Evolutionary conservation across 108 stramenopile species (phyloP).

Genomic region (Licmophora abbreviata): DNA sequence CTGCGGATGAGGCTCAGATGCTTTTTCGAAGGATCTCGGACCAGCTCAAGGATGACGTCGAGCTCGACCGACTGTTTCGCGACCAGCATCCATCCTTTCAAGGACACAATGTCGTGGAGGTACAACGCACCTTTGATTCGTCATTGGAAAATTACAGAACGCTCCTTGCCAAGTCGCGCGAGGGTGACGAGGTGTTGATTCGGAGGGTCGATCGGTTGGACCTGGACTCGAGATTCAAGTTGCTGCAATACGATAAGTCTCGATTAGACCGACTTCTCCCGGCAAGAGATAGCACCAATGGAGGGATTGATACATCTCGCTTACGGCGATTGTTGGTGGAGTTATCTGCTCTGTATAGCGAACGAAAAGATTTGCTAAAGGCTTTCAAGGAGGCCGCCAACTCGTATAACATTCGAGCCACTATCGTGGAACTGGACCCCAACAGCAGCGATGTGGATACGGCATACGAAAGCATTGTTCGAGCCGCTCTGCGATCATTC

Average conservation of each 20-base stretch:
- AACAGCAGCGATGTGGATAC: not conserved
- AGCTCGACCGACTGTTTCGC: constrained; percentile 32
- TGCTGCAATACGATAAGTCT: constrained; percentile 24
- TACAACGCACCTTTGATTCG: constrained; percentile 27
- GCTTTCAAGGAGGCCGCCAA: constrained; percentile 15
- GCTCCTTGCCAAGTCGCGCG: constrained; percentile 24
- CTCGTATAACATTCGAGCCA: constrained; percentile 13
- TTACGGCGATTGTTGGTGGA: constrained; percentile 23
- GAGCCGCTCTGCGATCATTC: constrained; percentile 9
- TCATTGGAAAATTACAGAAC: constrained; percentile 20
- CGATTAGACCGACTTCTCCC: constrained; percentile 37
- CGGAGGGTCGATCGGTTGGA: constrained; percentile 6
- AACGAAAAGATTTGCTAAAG: constrained; percentile 18
- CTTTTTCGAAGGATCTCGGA: constrained; percentile 14
- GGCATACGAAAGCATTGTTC: constrained; percentile 6
- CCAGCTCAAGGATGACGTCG: constrained; percentile 34
- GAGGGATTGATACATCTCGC: constrained; percentile 18
- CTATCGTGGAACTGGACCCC: constrained; percentile 8
- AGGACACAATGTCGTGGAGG: constrained; percentile 19
- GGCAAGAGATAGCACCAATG: constrained; percentile 4
- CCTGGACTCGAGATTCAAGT: constrained; percentile 6
- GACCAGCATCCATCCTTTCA: constrained; percentile 20
- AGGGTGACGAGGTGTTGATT: constrained; percentile 30
- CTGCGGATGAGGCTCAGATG: constrained; percentile 25
- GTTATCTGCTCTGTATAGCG: constrained; percentile 22